phyloP scores from a whole-genome alignment of 2,329 filamentous ascomycete species.

The Trichoderma oligosporum region DNA sequence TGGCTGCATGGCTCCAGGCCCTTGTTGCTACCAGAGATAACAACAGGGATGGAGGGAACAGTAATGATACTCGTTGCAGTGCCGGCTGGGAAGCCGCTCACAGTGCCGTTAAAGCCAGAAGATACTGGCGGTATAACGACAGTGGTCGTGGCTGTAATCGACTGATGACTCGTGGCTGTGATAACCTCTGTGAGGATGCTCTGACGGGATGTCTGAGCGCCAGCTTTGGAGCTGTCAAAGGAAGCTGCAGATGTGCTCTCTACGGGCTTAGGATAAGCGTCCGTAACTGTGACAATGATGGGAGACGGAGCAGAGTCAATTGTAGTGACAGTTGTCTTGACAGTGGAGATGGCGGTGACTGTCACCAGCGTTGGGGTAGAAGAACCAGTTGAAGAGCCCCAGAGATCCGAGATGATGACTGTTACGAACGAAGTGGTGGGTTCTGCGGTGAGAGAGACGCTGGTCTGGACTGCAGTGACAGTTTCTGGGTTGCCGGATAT shows the following conservation, averaged over 20 bases:
- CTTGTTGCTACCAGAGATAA: constrained; percentile 35
- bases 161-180: constrained; percentile 31
- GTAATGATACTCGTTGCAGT: constrained; percentile 25
- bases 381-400: constrained; percentile 22
- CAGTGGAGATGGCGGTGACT: constrained; percentile 28
- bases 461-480: constrained; percentile 29
- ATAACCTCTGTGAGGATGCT: constrained; percentile 32
- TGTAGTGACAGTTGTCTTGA: constrained; percentile 28
- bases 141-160: constrained; percentile 32
- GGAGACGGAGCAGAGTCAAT: constrained; percentile 22
- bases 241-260: constrained; percentile 18
- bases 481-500: constrained; percentile 33
- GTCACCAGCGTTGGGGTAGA: constrained; percentile 21
- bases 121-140: constrained; percentile 29
- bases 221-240: constrained; percentile 26
- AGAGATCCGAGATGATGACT: constrained; percentile 33
- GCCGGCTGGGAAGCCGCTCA: constrained; percentile 25
- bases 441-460: constrained; percentile 24
- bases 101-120: constrained; percentile 31
- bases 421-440: constrained; percentile 24
- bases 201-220: constrained; percentile 21
- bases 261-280: constrained; percentile 4
- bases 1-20: constrained; percentile 31
- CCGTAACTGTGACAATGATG: constrained; percentile 28
- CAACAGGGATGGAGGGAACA: constrained; percentile 24